phyloP scores from a whole-genome alignment of 176 grass and related monocot species.

The Carex littledalei region DNA sequence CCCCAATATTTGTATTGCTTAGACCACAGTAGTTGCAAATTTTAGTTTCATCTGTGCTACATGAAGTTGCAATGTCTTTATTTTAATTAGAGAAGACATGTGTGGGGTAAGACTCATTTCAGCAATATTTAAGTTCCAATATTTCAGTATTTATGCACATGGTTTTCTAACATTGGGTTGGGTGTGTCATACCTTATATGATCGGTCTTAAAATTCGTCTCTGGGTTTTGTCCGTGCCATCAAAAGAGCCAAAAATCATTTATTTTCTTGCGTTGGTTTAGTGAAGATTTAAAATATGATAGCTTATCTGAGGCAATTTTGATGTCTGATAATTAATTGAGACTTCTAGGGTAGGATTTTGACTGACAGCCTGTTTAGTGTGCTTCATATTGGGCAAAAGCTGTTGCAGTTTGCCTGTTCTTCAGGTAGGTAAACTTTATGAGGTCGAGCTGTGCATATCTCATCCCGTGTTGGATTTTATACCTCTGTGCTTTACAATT shows the following conservation, averaged over 20 bases:
- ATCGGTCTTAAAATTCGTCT: background rate
- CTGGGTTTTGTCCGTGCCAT: background rate
- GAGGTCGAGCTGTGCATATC: too few relatives aligned
- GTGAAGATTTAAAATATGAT: background rate
- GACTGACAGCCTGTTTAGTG: background rate
- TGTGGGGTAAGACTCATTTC: constrained; percentile 4
- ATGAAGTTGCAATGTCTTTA: background rate
- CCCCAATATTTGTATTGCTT: constrained; percentile 4
- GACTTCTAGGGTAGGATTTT: background rate
- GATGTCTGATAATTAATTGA: background rate
- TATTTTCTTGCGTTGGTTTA: background rate
- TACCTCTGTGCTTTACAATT: too few relatives aligned
- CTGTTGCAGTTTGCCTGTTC: too few relatives aligned
- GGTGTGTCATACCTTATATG: background rate
- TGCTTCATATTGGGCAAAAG: background rate
- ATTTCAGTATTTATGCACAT: background rate
- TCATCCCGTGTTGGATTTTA: too few relatives aligned
- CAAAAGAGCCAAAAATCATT: background rate
- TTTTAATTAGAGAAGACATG: constrained; percentile 2
- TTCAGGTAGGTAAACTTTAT: too few relatives aligned
- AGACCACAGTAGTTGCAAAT: background rate
- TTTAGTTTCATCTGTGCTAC: background rate
- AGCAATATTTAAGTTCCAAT: background rate
- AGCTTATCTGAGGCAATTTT: background rate
- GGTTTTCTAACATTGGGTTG: background rate